phyloP scores from a whole-genome alignment of 139 green algal genomes.

The Edaphochlamys debaryana region DNA sequence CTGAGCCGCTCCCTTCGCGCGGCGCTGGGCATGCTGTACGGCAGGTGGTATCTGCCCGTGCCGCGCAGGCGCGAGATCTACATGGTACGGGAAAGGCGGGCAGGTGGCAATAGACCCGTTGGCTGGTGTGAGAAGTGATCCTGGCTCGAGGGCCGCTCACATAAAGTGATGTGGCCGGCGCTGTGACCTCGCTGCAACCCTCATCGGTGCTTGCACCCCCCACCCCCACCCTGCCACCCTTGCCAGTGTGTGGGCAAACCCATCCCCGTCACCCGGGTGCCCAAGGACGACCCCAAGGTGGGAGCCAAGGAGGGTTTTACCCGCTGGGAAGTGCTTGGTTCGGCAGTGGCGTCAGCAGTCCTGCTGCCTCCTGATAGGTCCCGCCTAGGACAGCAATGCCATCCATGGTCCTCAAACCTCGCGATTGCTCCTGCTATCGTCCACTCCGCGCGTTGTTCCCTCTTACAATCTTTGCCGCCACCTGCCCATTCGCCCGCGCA shows the following conservation, averaged over 20 bases:
- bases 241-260: too few relatives aligned
- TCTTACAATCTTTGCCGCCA: too few relatives aligned
- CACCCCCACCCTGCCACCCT: too few relatives aligned
- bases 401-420: neutral
- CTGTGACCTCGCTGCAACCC: too few relatives aligned
- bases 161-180: too few relatives aligned
- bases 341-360: neutral
- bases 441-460: neutral
- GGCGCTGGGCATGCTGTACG: conserved; percentile 48
- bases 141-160: too few relatives aligned
- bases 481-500: neutral
- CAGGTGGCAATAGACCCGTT: too few relatives aligned
- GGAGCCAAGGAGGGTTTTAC: neutral
- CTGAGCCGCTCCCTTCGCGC: conserved; percentile 42
- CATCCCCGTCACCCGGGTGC: conserved; percentile 7
- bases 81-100: neutral
- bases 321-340: neutral
- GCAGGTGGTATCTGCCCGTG: conserved; percentile 9
- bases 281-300: conserved; percentile 38
- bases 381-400: neutral
- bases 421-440: too few relatives aligned
- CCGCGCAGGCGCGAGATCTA: neutral
- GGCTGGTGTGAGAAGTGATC: too few relatives aligned
- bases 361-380: neutral
- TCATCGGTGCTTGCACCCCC: too few relatives aligned